Evolutionary conservation across 2,329 filamentous ascomycete genomes (phyloP).

Genomic region (Phialocephala subalpina): DNA sequence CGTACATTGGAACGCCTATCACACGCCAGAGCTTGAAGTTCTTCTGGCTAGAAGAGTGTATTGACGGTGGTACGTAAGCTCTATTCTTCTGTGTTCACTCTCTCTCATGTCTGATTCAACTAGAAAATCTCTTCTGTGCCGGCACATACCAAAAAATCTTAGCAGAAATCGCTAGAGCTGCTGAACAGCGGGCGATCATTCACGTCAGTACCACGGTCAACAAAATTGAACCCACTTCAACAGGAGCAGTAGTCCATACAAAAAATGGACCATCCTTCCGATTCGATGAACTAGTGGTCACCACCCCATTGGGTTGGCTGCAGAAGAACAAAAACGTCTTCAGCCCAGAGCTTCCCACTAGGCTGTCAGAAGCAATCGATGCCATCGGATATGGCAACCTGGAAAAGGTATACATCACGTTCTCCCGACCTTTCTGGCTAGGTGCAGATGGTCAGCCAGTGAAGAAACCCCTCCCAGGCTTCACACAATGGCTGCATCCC

Average conservation of each 20-base stretch:
- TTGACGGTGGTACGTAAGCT: constrained; percentile 53
- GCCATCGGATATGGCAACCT: constrained; percentile 56
- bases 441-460: constrained; percentile 18
- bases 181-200: constrained; percentile 34
- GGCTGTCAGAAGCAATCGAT: constrained; percentile 54
- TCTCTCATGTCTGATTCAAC: background rate
- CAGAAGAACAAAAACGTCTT: constrained; percentile 53
- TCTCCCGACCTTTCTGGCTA: constrained; percentile 69
- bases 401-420: constrained; percentile 62
- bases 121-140: constrained; percentile 44
- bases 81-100: background rate
- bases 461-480: constrained; percentile 48
- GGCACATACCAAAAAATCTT: constrained; percentile 44
- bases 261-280: constrained; percentile 29
- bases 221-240: constrained; percentile 24
- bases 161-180: constrained; percentile 38
- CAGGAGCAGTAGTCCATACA: constrained; percentile 29
- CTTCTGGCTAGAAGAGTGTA: constrained; percentile 65
- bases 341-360: constrained; percentile 50
- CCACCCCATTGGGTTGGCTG: constrained; percentile 58
- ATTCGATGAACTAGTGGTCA: constrained; percentile 56
- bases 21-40: constrained; percentile 61
- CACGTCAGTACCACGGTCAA: constrained; percentile 37
- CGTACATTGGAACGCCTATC: constrained; percentile 59
- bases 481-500: constrained; percentile 68